These are phyloP conservation scores for Sugiyamaella paludigena DNA, from an alignment of 1,139 yeast genomes.

Conservation along the genomic window DNA sequence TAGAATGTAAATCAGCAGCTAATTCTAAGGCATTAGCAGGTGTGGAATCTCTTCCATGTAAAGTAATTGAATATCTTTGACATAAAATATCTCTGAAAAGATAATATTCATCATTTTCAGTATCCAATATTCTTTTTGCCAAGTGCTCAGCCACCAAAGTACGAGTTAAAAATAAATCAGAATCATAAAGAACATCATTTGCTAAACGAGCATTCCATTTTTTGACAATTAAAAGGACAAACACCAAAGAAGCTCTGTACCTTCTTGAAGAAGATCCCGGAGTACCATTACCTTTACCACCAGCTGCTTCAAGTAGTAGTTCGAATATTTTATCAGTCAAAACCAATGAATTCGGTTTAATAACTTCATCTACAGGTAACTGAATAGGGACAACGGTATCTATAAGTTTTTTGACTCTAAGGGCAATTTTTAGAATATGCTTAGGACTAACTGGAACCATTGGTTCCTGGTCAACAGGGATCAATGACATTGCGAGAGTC, in stretches of 20 bases:
- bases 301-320: slow-evolving; percentile 72
- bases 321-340: slow-evolving; percentile 57
- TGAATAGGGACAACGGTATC: slow-evolving; percentile 69
- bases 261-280: slow-evolving; percentile 55
- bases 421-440: slow-evolving; percentile 69
- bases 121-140: slow-evolving; percentile 68
- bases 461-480: slow-evolving; percentile 18
- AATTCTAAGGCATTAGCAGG: slow-evolving; percentile 75
- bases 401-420: slow-evolving; percentile 68
- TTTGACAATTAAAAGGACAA: slow-evolving; percentile 69
- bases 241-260: slow-evolving; percentile 66
- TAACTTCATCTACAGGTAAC: slow-evolving; percentile 50
- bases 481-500: not conserved
- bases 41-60: slow-evolving; percentile 58
- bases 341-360: slow-evolving; percentile 59
- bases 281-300: slow-evolving; percentile 67
- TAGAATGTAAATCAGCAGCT: slow-evolving; percentile 84
- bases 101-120: slow-evolving; percentile 55
- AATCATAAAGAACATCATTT: slow-evolving; percentile 62
- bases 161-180: slow-evolving; percentile 58
- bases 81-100: slow-evolving; percentile 75
- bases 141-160: slow-evolving; percentile 68
- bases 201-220: slow-evolving; percentile 72
- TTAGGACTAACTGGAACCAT: slow-evolving; percentile 35
- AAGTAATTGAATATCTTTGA: slow-evolving; percentile 65